These are phyloP conservation scores for Scutellaria minor DNA, from an alignment of 257 asterid genomes.

Conservation along the genomic window DNA sequence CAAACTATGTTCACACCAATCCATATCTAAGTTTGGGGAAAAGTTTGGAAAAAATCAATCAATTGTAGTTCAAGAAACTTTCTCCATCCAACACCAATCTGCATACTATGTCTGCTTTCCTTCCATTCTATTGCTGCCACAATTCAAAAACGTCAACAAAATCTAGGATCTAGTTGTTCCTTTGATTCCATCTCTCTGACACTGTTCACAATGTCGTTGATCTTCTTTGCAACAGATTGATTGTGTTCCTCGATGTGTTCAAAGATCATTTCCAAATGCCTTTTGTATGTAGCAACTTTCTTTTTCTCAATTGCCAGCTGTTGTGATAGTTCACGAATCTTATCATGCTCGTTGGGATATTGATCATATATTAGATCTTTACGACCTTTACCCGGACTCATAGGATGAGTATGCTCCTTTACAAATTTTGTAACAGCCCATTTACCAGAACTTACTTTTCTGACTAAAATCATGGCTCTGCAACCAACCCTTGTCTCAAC, in stretches of 20 bases:
- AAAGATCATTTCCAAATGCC: constrained; percentile 88
- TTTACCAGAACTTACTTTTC: constrained; percentile 80
- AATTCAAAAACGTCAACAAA: constrained; percentile 32
- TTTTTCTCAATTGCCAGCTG: constrained; percentile 92
- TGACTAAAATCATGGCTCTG: constrained; percentile 93
- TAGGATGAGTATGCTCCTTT: constrained; percentile 89
- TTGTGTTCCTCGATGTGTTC: constrained; percentile 95
- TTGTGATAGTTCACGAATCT: constrained; percentile 82
- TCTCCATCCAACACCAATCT: constrained; percentile 34
- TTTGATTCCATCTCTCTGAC: constrained; percentile 79
- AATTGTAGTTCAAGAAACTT: constrained; percentile 32
- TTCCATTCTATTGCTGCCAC: constrained; percentile 1
- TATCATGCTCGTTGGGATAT: constrained; percentile 93
- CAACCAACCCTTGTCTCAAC: constrained; percentile 98
- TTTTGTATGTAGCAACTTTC: constrained; percentile 82
- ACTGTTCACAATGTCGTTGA: constrained; percentile 68
- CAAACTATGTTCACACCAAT: constrained; percentile 39
- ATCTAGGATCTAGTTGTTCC: constrained; percentile 55
- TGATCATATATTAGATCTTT: constrained; percentile 85
- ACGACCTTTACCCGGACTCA: constrained; percentile 91
- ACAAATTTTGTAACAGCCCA: constrained; percentile 91
- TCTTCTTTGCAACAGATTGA: constrained; percentile 79
- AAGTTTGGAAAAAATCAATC: constrained; percentile 29
- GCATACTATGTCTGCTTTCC: constrained; percentile 6
- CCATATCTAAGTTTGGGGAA: constrained; percentile 37